Conservation (phyloP, 768 basidiomycete species). For the Rhodosporidiobolus odoratus region DNA sequence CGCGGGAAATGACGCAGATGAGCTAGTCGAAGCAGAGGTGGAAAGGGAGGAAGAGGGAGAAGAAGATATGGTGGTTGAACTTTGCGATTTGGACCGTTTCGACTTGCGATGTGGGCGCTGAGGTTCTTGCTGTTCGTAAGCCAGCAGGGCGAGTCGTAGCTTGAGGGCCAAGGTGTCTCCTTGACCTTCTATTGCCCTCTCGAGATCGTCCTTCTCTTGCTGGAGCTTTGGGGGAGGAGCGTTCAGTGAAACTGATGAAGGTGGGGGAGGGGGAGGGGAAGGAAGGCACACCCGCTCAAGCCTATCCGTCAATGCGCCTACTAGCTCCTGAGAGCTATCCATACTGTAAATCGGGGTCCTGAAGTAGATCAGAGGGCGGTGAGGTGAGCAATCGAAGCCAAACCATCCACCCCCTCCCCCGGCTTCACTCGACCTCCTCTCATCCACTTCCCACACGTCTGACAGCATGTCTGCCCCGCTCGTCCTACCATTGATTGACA, state of each 20-base stretch:
- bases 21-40: constrained; percentile 15
- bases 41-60: constrained; percentile 11
- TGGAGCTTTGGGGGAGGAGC: constrained; percentile 11
- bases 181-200: constrained; percentile 20
- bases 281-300: constrained; percentile 14
- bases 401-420: no score
- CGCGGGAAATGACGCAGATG: constrained; percentile 10
- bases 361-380: no score
- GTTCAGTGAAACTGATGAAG: background rate
- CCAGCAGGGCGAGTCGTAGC: constrained; percentile 23
- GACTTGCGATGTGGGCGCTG: background rate
- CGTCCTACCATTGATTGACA: no score
- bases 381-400: no score
- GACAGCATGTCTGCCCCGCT: no score
- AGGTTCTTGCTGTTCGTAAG: background rate
- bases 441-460: no score
- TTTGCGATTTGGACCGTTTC: background rate
- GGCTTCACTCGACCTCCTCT: no score
- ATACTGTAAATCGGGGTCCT: no score
- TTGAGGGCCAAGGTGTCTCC: constrained; percentile 23
- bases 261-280: no score
- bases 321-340: no score
- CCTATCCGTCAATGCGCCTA: constrained; percentile 7
- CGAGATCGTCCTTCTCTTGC: constrained; percentile 22
- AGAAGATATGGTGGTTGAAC: background rate